Conservation (phyloP, 352 stramenopile species). For the Bremia lactucae region DNA sequence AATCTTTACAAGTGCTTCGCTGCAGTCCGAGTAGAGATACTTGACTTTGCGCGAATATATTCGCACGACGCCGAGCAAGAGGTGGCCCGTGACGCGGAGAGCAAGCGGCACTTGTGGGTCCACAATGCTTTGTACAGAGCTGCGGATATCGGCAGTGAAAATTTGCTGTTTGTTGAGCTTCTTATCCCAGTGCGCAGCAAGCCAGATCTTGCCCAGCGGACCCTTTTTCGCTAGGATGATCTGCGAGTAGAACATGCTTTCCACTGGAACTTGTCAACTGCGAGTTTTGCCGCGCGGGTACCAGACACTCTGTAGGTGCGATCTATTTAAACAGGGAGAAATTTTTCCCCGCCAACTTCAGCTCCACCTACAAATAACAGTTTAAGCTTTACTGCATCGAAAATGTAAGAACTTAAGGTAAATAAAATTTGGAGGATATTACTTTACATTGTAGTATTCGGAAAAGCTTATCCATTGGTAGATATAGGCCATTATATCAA, state of each 20-base stretch:
- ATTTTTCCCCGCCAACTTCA: too few species aligned
- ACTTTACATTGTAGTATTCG: too few species aligned
- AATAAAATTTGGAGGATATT: too few species aligned
- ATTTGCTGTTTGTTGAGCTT: slow-evolving; percentile 98
- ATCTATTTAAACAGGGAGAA: not conserved
- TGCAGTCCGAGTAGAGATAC: slow-evolving; percentile 98
- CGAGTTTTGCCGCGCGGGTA: slow-evolving; percentile 1
- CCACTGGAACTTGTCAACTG: slow-evolving; percentile 9
- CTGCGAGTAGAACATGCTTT: slow-evolving; percentile 98
- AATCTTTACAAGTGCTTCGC: slow-evolving; percentile 98
- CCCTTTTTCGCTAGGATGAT: slow-evolving; percentile 99
- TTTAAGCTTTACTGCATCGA: too few species aligned
- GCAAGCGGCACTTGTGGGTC: slow-evolving; percentile 94
- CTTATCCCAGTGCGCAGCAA: slow-evolving; percentile 99
- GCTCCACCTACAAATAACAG: too few species aligned
- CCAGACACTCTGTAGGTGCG: slow-evolving; percentile 6
- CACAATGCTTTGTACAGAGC: slow-evolving; percentile 94
- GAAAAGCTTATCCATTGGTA: too few species aligned
- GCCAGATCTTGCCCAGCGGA: slow-evolving; percentile 97
- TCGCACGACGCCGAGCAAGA: slow-evolving; percentile 96
- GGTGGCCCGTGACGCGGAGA: slow-evolving; percentile 94
- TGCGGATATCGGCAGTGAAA: slow-evolving; percentile 94
- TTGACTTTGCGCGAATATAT: slow-evolving; percentile 98
- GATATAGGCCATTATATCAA: too few species aligned
- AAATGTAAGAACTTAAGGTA: too few species aligned